Evolutionary conservation across 106 monocot genomes (phyloP), one percentile per base, ranked within the genome.

Genomic region (Platanthera zijinensis): DNA sequence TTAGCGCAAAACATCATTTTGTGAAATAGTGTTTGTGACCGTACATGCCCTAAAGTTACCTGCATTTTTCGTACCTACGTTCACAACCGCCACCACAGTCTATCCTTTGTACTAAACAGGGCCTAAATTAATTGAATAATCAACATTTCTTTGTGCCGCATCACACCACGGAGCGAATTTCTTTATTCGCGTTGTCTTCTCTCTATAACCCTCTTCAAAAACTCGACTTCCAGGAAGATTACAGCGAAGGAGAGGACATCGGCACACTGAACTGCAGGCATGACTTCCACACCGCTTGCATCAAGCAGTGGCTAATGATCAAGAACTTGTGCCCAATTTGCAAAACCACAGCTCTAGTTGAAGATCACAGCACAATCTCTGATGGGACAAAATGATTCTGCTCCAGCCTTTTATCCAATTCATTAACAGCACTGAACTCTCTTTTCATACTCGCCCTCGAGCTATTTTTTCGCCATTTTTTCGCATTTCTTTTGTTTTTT

Each of bases 261-360:
- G 90, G 90, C 7, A 80, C 71, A 1, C 78, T 90, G 46, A 74
- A 86, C 54, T 89, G 92, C 53, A 83, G 87, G 51, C 89, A 92
- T 69, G 89, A 89, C 64, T 92, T 89, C 77, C 89, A 92, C 48
- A 74, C 77, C 9, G 71, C 68, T 30, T 92, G 92, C 79, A 83
- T 92, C 56, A 89, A 85, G 66, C 82, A 85, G 71, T 92, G 92
- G 92, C 83, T 89, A 49, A 78, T 77, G 74, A 79, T 78, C 45
- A 89, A 92, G 85, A 92, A 92, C 77, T 52, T 85, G 68, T 89
- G 92, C 21, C 89, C 92, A 17, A 89, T 92, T 56, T 92, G 92
- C 75, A 92, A 89, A 83, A 84, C 73, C 22, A 85, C 92, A 5
- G 89, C 79, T n/a, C 51, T 92, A n/a, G 68, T 57, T 83, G 77